Conservation (phyloP, 257 asterid species). For the Solanum pimpinellifolium region DNA sequence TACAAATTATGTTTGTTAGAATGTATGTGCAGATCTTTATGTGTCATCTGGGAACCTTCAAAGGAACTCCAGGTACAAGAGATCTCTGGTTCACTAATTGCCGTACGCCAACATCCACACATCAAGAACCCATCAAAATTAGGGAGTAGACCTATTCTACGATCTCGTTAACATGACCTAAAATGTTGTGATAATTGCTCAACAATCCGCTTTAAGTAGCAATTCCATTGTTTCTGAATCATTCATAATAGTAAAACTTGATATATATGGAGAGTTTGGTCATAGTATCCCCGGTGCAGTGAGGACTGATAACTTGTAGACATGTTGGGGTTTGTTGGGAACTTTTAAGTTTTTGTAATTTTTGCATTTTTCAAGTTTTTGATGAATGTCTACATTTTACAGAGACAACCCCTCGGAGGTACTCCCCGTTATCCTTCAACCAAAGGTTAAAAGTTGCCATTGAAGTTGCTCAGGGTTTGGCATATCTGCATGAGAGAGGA, state of each 20-base stretch:
- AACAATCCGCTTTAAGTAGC: neutral
- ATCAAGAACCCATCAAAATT: neutral
- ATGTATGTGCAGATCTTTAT: neutral
- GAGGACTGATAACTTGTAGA: neutral
- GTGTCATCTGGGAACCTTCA: neutral
- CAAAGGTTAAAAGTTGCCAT: slow-evolving; percentile 72
- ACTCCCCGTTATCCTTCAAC: slow-evolving; percentile 68
- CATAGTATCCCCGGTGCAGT: neutral
- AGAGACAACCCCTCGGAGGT: slow-evolving; percentile 90
- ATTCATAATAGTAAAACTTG: neutral
- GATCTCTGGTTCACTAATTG: neutral
- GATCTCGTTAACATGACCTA: neutral
- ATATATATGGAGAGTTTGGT: neutral
- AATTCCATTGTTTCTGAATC: neutral
- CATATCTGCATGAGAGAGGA: slow-evolving; percentile 76
- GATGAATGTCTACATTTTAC: slow-evolving; percentile 7
- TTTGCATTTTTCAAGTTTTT: neutral
- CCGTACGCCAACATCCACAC: neutral
- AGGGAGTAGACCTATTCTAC: neutral
- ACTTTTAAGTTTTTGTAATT: neutral
- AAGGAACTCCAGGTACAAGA: neutral
- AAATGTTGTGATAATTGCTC: neutral
- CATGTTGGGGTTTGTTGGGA: neutral
- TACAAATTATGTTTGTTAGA: neutral
- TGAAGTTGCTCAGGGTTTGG: slow-evolving; percentile 67